These are phyloP conservation scores for Peziza echinospora DNA, from an alignment of 495 filamentous ascomycete genomes.

Conservation along the genomic window DNA sequence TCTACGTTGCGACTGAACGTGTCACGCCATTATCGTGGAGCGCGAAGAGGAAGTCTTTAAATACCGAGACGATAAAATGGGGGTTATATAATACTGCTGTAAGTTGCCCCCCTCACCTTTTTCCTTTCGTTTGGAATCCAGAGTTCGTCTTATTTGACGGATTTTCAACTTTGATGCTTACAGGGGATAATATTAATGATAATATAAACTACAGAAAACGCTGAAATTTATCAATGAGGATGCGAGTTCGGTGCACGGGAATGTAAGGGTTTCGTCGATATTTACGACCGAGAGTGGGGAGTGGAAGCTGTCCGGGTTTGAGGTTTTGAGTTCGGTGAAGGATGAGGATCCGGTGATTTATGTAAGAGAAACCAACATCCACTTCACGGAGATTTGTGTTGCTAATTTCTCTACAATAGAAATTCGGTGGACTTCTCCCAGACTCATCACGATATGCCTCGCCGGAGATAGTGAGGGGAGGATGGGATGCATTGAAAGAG, in stretches of 20 bases:
- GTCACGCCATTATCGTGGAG: constrained; percentile 69
- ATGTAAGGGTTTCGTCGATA: constrained; percentile 60
- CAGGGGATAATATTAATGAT: constrained; percentile 4
- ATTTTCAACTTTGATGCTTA: not conserved
- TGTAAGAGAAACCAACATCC: too few species aligned
- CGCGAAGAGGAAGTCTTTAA: constrained; percentile 60
- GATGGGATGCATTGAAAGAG: constrained; percentile 68
- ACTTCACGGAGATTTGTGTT: too few species aligned
- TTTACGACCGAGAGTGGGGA: constrained; percentile 89
- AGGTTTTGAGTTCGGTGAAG: constrained; percentile 81
- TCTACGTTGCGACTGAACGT: constrained; percentile 89
- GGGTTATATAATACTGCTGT: constrained; percentile 72
- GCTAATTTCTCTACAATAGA: constrained; percentile 26
- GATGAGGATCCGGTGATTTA: constrained; percentile 87
- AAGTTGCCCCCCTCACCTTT: constrained; percentile 17
- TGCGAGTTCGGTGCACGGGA: constrained; percentile 74
- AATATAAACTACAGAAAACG: constrained; percentile 37
- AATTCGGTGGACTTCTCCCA: constrained; percentile 65
- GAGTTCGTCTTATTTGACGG: not conserved
- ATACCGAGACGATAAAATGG: constrained; percentile 85
- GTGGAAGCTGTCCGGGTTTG: constrained; percentile 90
- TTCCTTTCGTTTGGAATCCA: too few species aligned
- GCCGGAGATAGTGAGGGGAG: constrained; percentile 64
- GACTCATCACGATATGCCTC: constrained; percentile 62
- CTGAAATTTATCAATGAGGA: constrained; percentile 92